Base-by-base conservation (phyloP, 352 stramenopile species). In the Elongisporangium anandrum region DNA sequence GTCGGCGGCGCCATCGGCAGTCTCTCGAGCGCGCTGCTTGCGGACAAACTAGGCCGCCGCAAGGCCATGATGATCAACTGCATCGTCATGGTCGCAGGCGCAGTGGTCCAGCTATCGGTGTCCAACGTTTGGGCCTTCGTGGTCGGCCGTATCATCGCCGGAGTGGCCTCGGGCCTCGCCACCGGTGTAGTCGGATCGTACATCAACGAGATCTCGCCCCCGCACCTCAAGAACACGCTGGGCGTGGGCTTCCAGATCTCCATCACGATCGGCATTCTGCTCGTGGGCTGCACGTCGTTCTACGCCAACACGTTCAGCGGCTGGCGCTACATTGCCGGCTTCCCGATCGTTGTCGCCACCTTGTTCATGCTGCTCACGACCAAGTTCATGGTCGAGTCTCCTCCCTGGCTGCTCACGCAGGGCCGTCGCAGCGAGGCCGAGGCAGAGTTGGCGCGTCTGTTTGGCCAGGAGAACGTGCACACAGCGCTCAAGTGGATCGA, bases 1-100 rank as follows among this genome's bases (percentile, higher is more conserved):
- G 41, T 79, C 38, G 74, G 74, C 21, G 70, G 68, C 20, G 74
- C 69, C 61, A 56, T 80, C 54, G 71, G 73, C 13, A 41, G 29
- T 41, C 29, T 41, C 29, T 41, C 29, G 29, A 41, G 29, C 9
- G 29, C 29, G 5, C 29, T 41, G 9, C 29, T 41, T 8, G 29
- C 29, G 29, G 29, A 41, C 29, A 65, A 57, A 16, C 29, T 65
- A 19, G 60, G 54, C 15, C 60, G 54, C 16, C 56, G 61, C 34
- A 65, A 65, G 24, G 54, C 61, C 22, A 41, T 65, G 34, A 61
- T 57, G 52, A 21, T 59, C 23, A 64, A 64, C 19, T 65, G 60
- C 49, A 26, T 70, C 41, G 61, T 80, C 50, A 80, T 80, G 72
- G 66, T 70, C 54, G 57, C 59, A 5, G 65, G 68, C 13, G 69